Conservation (phyloP, 495 filamentous ascomycete genomes). For the Niebla homalea region DNA sequence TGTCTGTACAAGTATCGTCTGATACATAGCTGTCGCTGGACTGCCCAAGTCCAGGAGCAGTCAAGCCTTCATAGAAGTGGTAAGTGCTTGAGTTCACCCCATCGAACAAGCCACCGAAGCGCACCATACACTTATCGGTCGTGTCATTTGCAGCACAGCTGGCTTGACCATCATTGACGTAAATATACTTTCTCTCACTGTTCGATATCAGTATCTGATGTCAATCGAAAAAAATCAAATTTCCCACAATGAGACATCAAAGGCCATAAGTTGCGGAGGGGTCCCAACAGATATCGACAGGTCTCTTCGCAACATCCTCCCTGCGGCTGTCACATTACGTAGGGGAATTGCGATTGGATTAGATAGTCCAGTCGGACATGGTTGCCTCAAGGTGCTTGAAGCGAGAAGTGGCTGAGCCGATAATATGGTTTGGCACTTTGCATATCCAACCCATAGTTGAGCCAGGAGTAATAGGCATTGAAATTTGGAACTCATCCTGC, state of each 20-base stretch:
- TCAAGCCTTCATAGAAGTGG: not conserved
- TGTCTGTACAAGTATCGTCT: not conserved
- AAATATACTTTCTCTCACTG: conserved; percentile 2
- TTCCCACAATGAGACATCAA: not conserved
- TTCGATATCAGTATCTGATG: not conserved
- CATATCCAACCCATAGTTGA: too few relatives aligned
- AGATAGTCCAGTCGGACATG: too few relatives aligned
- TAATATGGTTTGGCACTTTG: too few relatives aligned
- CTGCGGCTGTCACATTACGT: conserved; percentile 1
- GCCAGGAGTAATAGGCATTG: too few relatives aligned
- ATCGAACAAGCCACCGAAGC: conserved; percentile 8
- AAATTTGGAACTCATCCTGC: too few relatives aligned
- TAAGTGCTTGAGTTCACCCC: conserved; percentile 4
- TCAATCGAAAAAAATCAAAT: not conserved
- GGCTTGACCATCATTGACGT: conserved; percentile 2
- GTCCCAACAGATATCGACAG: conserved; percentile 2
- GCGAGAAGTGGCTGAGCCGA: too few relatives aligned
- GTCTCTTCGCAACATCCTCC: not conserved
- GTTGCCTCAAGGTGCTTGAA: too few relatives aligned
- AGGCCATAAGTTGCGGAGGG: conserved; percentile 4
- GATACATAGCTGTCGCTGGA: not conserved
- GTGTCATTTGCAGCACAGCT: not conserved
- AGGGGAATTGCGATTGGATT: not conserved
- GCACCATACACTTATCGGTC: not conserved
- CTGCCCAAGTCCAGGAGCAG: not conserved